Conservation (phyloP, 176 grass and related monocot species). For the Oryza rufipogon region DNA sequence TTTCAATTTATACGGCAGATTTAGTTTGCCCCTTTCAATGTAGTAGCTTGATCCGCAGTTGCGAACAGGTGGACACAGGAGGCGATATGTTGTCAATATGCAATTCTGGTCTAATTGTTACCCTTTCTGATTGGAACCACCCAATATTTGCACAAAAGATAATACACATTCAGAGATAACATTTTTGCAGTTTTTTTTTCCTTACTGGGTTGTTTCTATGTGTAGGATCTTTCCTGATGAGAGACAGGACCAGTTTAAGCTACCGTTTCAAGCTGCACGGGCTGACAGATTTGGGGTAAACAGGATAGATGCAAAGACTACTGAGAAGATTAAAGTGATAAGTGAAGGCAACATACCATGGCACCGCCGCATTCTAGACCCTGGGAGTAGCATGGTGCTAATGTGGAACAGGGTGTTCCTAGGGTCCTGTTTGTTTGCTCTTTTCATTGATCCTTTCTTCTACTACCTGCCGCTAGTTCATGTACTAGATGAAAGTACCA, state of each 20-base stretch:
- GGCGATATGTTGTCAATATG: neutral
- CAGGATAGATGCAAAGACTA: conserved; percentile 44
- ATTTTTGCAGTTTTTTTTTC: neutral
- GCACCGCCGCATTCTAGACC: conserved; percentile 61
- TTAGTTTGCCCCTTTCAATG: neutral
- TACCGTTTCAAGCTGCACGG: conserved; percentile 44
- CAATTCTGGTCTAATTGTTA: neutral
- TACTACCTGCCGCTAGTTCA: conserved; percentile 60
- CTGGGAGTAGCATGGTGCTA: conserved; percentile 56
- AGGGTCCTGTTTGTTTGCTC: conserved; percentile 65
- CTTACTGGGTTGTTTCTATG: neutral
- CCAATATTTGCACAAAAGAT: neutral
- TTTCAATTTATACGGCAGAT: conserved; percentile 4
- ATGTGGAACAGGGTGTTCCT: conserved; percentile 84
- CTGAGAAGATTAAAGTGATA: conserved; percentile 51
- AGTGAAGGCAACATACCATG: conserved; percentile 46
- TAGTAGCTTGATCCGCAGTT: neutral
- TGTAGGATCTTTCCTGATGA: conserved; percentile 87
- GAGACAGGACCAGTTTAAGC: conserved; percentile 54
- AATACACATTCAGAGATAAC: neutral
- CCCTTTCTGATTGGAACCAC: neutral
- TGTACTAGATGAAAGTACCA: neutral
- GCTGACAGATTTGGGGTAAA: conserved; percentile 52
- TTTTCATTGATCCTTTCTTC: conserved; percentile 85
- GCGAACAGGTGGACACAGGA: neutral